These are phyloP conservation scores for Umbelopsis sp. DNA, from an alignment of 371 early-diverging fungal species.

Conservation along the genomic window DNA sequence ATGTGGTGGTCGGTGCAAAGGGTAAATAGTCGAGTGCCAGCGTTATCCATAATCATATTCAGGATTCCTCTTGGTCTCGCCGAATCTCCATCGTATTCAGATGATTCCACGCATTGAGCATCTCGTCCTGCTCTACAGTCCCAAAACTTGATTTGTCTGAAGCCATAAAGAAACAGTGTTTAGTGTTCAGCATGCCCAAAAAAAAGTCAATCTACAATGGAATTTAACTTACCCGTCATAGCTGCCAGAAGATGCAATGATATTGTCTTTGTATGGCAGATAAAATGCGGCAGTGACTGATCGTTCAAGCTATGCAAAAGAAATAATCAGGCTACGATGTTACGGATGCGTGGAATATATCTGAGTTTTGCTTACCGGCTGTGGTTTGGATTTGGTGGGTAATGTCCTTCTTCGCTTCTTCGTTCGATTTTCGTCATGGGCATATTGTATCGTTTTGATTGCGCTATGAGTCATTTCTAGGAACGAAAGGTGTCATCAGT, in stretches of 20 bases:
- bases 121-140: conserved; percentile 41
- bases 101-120: conserved; percentile 20
- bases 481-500: neutral
- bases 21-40: conserved; percentile 45
- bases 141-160: conserved; percentile 52
- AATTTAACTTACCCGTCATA: conserved; percentile 56
- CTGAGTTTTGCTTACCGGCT: neutral
- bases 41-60: conserved; percentile 38
- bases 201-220: neutral
- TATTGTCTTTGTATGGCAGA: conserved; percentile 33
- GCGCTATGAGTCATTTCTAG: conserved; percentile 2
- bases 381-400: neutral
- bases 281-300: conserved; percentile 64
- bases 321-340: neutral
- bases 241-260: conserved; percentile 60
- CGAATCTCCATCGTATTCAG: conserved; percentile 26
- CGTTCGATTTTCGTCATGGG: neutral
- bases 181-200: neutral
- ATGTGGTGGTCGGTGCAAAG: conserved; percentile 42
- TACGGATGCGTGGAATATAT: neutral
- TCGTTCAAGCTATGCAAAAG: conserved; percentile 26
- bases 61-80: conserved; percentile 35
- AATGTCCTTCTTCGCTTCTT: conserved; percentile 1
- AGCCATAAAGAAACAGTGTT: neutral
- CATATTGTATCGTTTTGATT: conserved; percentile 6